Evolutionary conservation across 2,329 filamentous ascomycete species (phyloP).

Genomic region (Talaromyces sp.): DNA sequence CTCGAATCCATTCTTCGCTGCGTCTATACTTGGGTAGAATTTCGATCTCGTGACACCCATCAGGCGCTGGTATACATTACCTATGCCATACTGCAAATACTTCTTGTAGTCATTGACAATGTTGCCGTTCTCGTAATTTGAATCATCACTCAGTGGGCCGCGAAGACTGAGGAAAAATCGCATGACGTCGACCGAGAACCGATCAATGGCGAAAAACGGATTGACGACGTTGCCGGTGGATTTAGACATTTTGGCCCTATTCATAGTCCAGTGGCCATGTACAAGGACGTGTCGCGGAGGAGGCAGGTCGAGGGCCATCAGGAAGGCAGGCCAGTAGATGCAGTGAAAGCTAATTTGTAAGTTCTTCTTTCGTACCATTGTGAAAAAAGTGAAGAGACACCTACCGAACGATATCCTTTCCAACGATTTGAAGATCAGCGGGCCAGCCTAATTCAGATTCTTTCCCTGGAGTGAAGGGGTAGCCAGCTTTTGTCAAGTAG

Average conservation of each 20-base stretch:
- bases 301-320: conserved; percentile 80
- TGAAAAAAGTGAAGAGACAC: conserved; percentile 11
- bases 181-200: conserved; percentile 83
- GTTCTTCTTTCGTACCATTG: background rate
- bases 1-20: conserved; percentile 30
- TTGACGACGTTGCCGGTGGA: conserved; percentile 93
- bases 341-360: conserved; percentile 67
- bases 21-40: conserved; percentile 56
- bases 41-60: conserved; percentile 67
- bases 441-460: conserved; percentile 73
- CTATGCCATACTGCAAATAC: conserved; percentile 69
- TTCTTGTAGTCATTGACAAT: conserved; percentile 78
- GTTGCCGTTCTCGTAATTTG: conserved; percentile 76
- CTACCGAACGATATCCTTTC: conserved; percentile 85
- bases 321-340: conserved; percentile 95
- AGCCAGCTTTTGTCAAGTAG: conserved; percentile 84
- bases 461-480: conserved; percentile 66
- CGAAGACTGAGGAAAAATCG: conserved; percentile 84
- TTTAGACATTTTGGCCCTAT: conserved; percentile 92
- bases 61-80: conserved; percentile 74
- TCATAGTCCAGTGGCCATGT: conserved; percentile 94
- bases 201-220: conserved; percentile 83
- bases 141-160: conserved; percentile 71
- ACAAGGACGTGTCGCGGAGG: conserved; percentile 76
- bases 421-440: conserved; percentile 85